Evolutionary conservation across 2,329 filamentous ascomycete genomes (phyloP).

Genomic region (Hypoxylon rubiginosum): DNA sequence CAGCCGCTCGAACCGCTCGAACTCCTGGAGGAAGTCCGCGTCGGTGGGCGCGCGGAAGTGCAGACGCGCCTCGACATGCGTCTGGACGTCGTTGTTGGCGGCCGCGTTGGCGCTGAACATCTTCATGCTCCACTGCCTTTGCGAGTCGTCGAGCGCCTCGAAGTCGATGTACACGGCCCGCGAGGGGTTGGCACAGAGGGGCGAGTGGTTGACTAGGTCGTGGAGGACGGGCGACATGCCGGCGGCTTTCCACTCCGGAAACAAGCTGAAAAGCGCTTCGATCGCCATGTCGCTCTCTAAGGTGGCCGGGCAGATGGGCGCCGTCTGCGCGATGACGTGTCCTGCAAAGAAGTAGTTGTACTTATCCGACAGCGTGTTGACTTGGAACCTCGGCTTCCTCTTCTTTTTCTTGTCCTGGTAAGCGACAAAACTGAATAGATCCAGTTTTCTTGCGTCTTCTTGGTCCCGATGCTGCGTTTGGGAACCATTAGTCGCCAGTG

Average conservation of each 20-base stretch:
- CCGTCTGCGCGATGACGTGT: constrained; percentile 57
- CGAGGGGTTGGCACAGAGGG: constrained; percentile 29
- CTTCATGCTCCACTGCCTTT: neutral
- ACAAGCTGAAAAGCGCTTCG: constrained; percentile 51
- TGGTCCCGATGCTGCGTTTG: no score
- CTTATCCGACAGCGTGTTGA: constrained; percentile 55
- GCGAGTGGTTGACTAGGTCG: constrained; percentile 32
- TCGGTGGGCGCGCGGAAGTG: constrained; percentile 20
- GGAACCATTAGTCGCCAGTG: no score
- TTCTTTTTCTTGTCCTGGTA: constrained; percentile 43
- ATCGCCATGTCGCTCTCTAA: constrained; percentile 53
- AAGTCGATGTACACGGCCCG: neutral
- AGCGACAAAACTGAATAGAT: constrained; percentile 49
- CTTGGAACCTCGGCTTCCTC: constrained; percentile 53
- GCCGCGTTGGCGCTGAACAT: constrained; percentile 11
- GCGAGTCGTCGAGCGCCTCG: neutral
- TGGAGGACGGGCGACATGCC: constrained; percentile 45
- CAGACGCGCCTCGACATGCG: constrained; percentile 36
- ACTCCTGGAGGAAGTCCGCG: constrained; percentile 39
- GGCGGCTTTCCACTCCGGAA: constrained; percentile 39
- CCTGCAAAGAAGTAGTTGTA: constrained; percentile 54
- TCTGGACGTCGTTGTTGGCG: constrained; percentile 29
- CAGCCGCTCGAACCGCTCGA: constrained; percentile 45
- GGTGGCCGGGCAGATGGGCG: constrained; percentile 56
- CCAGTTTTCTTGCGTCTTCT: constrained; percentile 1